Base-by-base conservation (phyloP, 2,329 filamentous ascomycete genomes). In the Grosmannia huntii region DNA sequence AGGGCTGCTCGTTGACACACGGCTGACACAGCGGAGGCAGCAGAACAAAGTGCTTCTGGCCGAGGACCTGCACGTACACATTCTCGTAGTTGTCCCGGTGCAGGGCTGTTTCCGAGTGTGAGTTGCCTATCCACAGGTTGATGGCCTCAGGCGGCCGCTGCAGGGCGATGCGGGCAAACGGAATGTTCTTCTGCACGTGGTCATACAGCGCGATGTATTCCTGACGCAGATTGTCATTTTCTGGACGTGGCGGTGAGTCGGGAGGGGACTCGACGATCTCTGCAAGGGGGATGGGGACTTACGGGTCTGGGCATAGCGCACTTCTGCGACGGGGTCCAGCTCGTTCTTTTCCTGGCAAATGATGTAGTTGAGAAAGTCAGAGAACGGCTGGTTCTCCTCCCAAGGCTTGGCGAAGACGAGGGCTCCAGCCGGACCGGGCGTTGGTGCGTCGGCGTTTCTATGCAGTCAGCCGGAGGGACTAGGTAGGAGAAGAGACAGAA, bases 41-140 rank as follows among this genome's bases (percentile, higher is more conserved):
- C 1, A 94, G 74, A 0, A 84, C 78, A 64, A 94, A 94, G 64
- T 87, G 82, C 68, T 94, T 94, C 58, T 73, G 72, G 0, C 89
- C 89, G 0, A 83, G 69, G 16, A 92, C 70, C 66, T 92, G 88
- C 1, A 89, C 85, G 68, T 91, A 94, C 0, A 94, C 78, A 68
- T 94, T 94, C 69, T 94, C 88, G 70, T 92, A 92, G 65, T 87
- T 87, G 71, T 94, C 89, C 66, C 86, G 87, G 72, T 94, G 89
- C 57, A 91, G 69, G 0, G 86, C 84, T 0, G 88, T 91, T 1
- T 80, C 76, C 28, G 84, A 87, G 44, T 75, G 75, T 1, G 82
- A 81, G 70, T 89, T 87, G 57, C 89, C 89, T 55, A 94, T 83
- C 89, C 89, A 92, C 66, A 94, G 76, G 67, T 94, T 94, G 61